A percentile compares a stretch with the other conserved stretches of the same genome.
These are phyloP conservation scores for Podosphaera xanthii DNA, from an alignment of 2,329 filamentous ascomycete genomes.

Conservation along the genomic window DNA sequence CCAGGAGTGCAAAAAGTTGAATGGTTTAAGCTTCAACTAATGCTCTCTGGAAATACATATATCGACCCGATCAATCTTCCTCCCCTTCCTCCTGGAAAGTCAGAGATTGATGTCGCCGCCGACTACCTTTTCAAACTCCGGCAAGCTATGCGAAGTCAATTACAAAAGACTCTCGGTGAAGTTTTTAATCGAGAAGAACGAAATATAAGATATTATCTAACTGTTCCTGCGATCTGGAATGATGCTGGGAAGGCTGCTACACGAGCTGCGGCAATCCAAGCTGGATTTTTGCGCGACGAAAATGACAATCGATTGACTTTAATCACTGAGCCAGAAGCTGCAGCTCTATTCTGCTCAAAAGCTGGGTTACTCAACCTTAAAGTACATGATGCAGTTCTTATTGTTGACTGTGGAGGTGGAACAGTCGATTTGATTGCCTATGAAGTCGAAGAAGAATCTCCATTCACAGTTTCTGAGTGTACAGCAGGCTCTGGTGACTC, in stretches of 20 bases:
- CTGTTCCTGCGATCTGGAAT: conserved; percentile 98
- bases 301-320: conserved; percentile 92
- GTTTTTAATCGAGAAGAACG: conserved; percentile 96
- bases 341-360: conserved; percentile 94
- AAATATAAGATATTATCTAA: conserved; percentile 94
- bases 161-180: conserved; percentile 90
- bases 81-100: conserved; percentile 89
- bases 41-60: conserved; percentile 96
- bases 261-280: conserved; percentile 84
- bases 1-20: conserved; percentile 96
- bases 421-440: conserved; percentile 98
- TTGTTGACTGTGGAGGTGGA: conserved; percentile 94
- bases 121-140: conserved; percentile 97
- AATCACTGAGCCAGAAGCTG: conserved; percentile 89
- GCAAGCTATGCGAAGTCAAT: conserved; percentile 83
- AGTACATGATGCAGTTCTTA: conserved; percentile 93
- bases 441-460: conserved; percentile 92
- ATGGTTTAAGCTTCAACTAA: conserved; percentile 98
- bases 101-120: conserved; percentile 96
- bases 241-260: conserved; percentile 96
- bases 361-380: conserved; percentile 88
- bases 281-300: conserved; percentile 86
- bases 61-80: conserved; percentile 98
- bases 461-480: conserved; percentile 91
- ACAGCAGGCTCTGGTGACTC: conserved; percentile 94